Conservation (phyloP, 2,329 filamentous ascomycete genomes). For the Samsoniella hepiali region DNA sequence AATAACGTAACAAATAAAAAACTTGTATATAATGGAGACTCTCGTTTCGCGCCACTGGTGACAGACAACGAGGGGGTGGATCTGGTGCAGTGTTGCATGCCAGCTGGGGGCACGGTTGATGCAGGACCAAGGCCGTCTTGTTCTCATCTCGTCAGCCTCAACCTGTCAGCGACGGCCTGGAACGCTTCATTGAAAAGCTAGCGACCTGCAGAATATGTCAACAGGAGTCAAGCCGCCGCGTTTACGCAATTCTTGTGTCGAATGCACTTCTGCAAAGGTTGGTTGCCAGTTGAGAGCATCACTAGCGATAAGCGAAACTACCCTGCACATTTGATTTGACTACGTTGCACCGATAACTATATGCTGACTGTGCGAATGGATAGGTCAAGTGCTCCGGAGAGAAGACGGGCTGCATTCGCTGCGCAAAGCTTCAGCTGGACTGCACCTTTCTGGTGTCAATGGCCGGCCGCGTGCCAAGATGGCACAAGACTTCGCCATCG, state of each 20-base stretch:
- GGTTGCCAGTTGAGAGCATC: not conserved
- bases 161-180: not conserved
- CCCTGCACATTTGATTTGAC: not conserved
- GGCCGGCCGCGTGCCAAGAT: slow-evolving; percentile 1
- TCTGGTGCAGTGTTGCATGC: not conserved
- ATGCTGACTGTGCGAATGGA: not conserved
- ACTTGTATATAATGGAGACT: no score
- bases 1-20: no score
- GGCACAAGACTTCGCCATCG: not conserved
- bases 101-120: not conserved
- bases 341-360: not conserved
- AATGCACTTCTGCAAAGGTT: slow-evolving; percentile 2
- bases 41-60: no score
- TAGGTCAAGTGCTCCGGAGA: slow-evolving; percentile 1
- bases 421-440: not conserved
- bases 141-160: not conserved
- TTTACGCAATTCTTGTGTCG: slow-evolving; percentile 3
- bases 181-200: not conserved
- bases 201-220: slow-evolving; percentile 1
- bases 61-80: not conserved
- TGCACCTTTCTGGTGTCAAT: not conserved
- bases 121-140: not conserved
- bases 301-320: not conserved
- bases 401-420: not conserved
- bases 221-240: not conserved